Evolutionary conservation across 192 early-diverging fungal genomes (phyloP), one percentile per base, ranked within the genome.

Genomic region (Coemansia sp.): DNA sequence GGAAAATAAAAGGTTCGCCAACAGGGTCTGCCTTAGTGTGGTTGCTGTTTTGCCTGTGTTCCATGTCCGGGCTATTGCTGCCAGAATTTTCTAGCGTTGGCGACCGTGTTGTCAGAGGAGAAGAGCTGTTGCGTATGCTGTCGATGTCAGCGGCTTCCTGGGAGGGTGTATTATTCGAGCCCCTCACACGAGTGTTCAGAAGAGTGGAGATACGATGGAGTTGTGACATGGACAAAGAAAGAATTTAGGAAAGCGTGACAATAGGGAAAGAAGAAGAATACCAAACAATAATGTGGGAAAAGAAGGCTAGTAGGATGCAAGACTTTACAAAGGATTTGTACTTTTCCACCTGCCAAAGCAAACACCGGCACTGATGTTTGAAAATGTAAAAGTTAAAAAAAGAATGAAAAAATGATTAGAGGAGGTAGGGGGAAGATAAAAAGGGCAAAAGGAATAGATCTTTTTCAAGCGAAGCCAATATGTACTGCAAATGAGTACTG

Each of bases 71-170:
- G 18, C 31, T 57, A 16, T 26, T 33, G 28, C n/a, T 15, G 31
- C 34, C 55, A 7, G 55, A 57, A 15, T 57, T 31, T 31, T 57
- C 55, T 18, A 33, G 55, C 8, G 55, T 34, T 26, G 55, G 30
- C 25, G 55, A 57, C 55, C 55, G 31, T 30, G 55, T 57, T 33
- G 55, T 57, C 9, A 57, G 18, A 18, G 55, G 31, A 4, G 31
- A 26, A 1, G 29, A n/a, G 55, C n/a, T 57, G n/a, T 31, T 34
- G 31, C 30, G 55, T 7, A 57, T 15, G 16, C 55, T 20, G 30
- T n/a, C 12, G 10, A 20, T 57, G 15, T 34, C 8, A 20, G n/a
- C 18, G n/a, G 10, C 7, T 57, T 30, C 31, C 18, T 57, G 55
- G n/a, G 55, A 57, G 34, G 55, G 2, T 16, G 55, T 57, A 15